These are phyloP conservation scores for Naganishia sp. DNA, from an alignment of 1,284 basidiomycete genomes.

Conservation along the genomic window DNA sequence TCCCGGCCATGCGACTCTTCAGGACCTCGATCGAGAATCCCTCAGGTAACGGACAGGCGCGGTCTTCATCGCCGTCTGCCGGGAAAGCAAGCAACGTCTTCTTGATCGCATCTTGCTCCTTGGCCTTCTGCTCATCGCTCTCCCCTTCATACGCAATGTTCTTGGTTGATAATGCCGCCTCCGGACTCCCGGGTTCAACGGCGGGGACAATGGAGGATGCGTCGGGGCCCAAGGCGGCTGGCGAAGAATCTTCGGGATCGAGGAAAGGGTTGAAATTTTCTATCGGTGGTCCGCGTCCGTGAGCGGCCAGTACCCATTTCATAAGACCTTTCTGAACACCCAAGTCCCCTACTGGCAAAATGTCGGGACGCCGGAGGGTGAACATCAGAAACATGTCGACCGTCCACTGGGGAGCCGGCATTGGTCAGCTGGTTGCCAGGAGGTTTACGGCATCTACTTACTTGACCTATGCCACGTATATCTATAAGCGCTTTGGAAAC, in stretches of 20 bases:
- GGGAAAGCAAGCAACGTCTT: constrained; percentile 32
- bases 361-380: constrained; percentile 75
- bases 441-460: constrained; percentile 49
- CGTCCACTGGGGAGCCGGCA: constrained; percentile 47
- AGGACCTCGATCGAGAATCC: constrained; percentile 65
- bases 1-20: constrained; percentile 68
- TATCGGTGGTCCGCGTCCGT: constrained; percentile 47
- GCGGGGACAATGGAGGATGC: constrained; percentile 15
- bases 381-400: constrained; percentile 91
- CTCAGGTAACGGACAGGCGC: constrained; percentile 59
- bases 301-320: constrained; percentile 70
- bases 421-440: no score
- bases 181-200: constrained; percentile 30
- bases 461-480: constrained; percentile 76
- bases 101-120: constrained; percentile 33
- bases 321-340: constrained; percentile 77
- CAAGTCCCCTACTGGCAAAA: constrained; percentile 78
- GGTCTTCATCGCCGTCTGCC: constrained; percentile 37
- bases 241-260: constrained; percentile 58
- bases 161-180: constrained; percentile 13
- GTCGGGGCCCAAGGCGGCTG: constrained; percentile 32
- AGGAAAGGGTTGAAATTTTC: constrained; percentile 29
- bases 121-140: constrained; percentile 6
- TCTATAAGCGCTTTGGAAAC: constrained; percentile 71
- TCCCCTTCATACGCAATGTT: constrained; percentile 19